Evolutionary conservation across 1,139 yeast genomes (phyloP).

Genomic region (Yamadazyma songkhlaensis): DNA sequence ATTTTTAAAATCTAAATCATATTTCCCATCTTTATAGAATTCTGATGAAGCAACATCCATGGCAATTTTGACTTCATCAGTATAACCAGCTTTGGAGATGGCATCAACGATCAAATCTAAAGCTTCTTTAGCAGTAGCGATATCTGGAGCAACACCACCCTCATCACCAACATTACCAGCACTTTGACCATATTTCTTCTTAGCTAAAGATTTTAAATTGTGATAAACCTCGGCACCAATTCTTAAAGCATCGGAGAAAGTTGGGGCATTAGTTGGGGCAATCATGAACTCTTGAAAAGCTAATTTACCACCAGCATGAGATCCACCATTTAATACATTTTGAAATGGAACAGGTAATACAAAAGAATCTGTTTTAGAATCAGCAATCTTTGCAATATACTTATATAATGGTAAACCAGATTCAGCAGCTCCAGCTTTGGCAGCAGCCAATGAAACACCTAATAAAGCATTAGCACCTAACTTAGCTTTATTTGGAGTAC

Average conservation of each 20-base stretch:
- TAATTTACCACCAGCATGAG: slow-evolving; percentile 94
- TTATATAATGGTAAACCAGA: slow-evolving; percentile 76
- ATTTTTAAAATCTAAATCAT: slow-evolving; percentile 92
- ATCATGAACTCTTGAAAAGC: slow-evolving; percentile 97
- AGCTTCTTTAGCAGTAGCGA: slow-evolving; percentile 86
- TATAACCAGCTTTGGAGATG: slow-evolving; percentile 84
- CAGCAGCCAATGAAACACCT: slow-evolving; percentile 83
- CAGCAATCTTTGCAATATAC: slow-evolving; percentile 68
- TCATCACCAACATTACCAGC: slow-evolving; percentile 98
- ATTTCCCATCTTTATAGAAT: slow-evolving; percentile 87
- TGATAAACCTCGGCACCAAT: slow-evolving; percentile 92
- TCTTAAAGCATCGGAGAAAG: slow-evolving; percentile 86
- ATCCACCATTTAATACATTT: slow-evolving; percentile 94
- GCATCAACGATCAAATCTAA: slow-evolving; percentile 81
- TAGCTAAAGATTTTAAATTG: slow-evolving; percentile 77
- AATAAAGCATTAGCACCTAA: slow-evolving; percentile 89
- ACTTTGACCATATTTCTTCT: slow-evolving; percentile 84
- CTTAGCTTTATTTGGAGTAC: slow-evolving; percentile 84
- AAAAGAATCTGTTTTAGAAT: slow-evolving; percentile 55
- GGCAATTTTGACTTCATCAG: slow-evolving; percentile 79
- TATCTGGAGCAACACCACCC: slow-evolving; percentile 97
- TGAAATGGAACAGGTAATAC: slow-evolving; percentile 90
- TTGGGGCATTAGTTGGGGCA: slow-evolving; percentile 77
- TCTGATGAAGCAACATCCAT: slow-evolving; percentile 90
- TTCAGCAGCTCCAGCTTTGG: slow-evolving; percentile 88